Conservation (phyloP, 2,329 filamentous ascomycete species). For the Fusarium sp. region DNA sequence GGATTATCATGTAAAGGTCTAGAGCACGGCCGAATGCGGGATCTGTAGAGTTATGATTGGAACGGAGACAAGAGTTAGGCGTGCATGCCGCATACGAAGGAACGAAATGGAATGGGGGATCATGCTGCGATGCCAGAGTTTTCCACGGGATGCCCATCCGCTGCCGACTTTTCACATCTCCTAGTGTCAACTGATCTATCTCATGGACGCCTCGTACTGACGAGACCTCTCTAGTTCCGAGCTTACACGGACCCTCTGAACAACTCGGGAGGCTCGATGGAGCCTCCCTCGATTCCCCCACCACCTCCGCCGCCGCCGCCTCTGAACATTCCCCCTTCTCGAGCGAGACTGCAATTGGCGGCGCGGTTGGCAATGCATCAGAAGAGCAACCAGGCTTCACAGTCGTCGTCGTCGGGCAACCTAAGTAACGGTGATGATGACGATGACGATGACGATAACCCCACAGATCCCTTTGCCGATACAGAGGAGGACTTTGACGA, state of each 20-base stretch:
- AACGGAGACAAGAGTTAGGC: conserved; percentile 39
- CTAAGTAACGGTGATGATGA: conserved; percentile 52
- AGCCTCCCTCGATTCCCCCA: conserved; percentile 66
- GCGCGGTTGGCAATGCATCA: conserved; percentile 81
- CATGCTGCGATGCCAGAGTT: conserved; percentile 43
- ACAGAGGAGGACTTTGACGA: conserved; percentile 64
- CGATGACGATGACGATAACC: conserved; percentile 53
- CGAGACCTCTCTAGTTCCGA: conserved; percentile 59
- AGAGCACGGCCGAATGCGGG: conserved; percentile 18
- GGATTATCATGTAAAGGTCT: conserved; percentile 34
- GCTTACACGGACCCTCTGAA: conserved; percentile 66
- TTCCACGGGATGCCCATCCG: conserved; percentile 39
- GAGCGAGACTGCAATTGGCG: conserved; percentile 90
- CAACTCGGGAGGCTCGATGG: conserved; percentile 57
- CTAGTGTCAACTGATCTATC: conserved; percentile 38
- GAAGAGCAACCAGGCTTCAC: conserved; percentile 64
- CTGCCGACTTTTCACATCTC: conserved; percentile 36
- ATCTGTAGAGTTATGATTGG: conserved; percentile 38
- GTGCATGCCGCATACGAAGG: conserved; percentile 36
- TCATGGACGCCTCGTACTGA: conserved; percentile 34
- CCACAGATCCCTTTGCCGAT: conserved; percentile 58
- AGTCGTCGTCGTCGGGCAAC: conserved; percentile 58
- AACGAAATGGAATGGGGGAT: conserved; percentile 45
- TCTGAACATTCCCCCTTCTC: conserved; percentile 84
- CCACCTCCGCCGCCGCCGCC: conserved; percentile 77